Percentiles rank a stretch among this genome's conserved stretches.
Evolutionary conservation across 352 stramenopile species (phyloP).

Genomic region (Phytopythium kandeliae): DNA sequence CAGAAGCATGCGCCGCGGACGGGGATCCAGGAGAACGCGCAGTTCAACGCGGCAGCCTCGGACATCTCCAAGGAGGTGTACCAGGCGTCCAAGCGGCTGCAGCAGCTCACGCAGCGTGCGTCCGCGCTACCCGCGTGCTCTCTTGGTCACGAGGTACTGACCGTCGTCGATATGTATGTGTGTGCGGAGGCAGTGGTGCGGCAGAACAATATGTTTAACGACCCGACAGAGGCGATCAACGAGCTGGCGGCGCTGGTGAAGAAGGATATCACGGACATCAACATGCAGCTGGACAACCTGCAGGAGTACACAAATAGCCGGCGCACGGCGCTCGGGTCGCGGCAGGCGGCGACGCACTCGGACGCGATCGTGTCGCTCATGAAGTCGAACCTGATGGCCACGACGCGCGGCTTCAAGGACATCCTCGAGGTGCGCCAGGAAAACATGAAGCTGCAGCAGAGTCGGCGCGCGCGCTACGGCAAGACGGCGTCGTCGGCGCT

Average conservation of each 20-base stretch:
- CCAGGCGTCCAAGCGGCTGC: constrained; percentile 71
- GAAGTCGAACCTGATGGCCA: constrained; percentile 80
- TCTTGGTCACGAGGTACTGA: background rate
- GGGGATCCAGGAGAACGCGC: constrained; percentile 60
- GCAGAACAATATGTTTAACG: constrained; percentile 89
- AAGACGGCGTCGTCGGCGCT: constrained; percentile 65
- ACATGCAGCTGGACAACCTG: constrained; percentile 79
- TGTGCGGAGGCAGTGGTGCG: constrained; percentile 46
- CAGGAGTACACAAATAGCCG: constrained; percentile 78
- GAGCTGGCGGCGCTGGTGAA: constrained; percentile 76
- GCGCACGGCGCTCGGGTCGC: constrained; percentile 43
- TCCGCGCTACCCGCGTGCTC: background rate
- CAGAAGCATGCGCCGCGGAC: constrained; percentile 37
- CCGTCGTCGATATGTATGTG: background rate
- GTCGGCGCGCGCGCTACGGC: constrained; percentile 66
- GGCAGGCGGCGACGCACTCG: constrained; percentile 72
- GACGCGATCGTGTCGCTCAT: constrained; percentile 81
- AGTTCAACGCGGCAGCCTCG: constrained; percentile 76
- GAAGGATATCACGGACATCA: constrained; percentile 86
- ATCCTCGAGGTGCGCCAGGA: constrained; percentile 82
- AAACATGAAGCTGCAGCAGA: constrained; percentile 85
- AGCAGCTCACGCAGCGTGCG: constrained; percentile 74
- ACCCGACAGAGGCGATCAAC: constrained; percentile 80
- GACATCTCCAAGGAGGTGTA: constrained; percentile 83
- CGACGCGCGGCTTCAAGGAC: constrained; percentile 79